Evolutionary conservation across 2,329 filamentous ascomycete genomes (phyloP), one percentile per base, ranked within the genome.

Genomic region (Stemphylium beticola): DNA sequence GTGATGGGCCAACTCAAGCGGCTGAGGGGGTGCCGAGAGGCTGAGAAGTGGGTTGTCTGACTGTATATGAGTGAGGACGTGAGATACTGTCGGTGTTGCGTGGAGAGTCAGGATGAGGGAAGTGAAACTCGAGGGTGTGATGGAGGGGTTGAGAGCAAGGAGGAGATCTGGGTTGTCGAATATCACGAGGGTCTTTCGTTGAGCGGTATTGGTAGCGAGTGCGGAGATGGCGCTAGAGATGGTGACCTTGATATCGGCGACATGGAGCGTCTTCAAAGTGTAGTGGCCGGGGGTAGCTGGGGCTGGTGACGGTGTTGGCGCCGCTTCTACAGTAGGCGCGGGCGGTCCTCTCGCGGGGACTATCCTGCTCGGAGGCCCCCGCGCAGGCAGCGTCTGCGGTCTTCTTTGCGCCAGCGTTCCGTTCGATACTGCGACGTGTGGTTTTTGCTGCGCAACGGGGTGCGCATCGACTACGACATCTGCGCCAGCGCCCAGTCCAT

Each of bases 11-110:
- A 67, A 46, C 53, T 65, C 66, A 49, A 66, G 68, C 26, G 58
- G 84, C 49, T 73, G 76, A 41, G 60, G 76, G 20, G 83, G 82
- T 46, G 18, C 64, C 36, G 14, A 93, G 14, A 77, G 58, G 4
- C 62, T 60, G 26, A 96, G 81, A 1, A 93, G 87, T 1, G 84
- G 80, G 71, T 95, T 92, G 20, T 91, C 89, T n/a, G 89, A 82
- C 22, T 90, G 71, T 0, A 88, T 85, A 37, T 95, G 64, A 15
- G 95, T 75, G 2, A 86, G 85, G 48, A 87, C 81, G 76, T 92
- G 81, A 4, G 87, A 84, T 61, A 81, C 76, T 88, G 79, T 79
- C 77, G 85, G 89, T 4, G 46, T 57, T 11, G 48, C 60, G 50
- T 73, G 64, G 55, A 72, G 55, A 5, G 57, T 33, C 37, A 73